Base-by-base conservation (phyloP, 169 alveolate genomes). In the Miamiensis avidus region DNA sequence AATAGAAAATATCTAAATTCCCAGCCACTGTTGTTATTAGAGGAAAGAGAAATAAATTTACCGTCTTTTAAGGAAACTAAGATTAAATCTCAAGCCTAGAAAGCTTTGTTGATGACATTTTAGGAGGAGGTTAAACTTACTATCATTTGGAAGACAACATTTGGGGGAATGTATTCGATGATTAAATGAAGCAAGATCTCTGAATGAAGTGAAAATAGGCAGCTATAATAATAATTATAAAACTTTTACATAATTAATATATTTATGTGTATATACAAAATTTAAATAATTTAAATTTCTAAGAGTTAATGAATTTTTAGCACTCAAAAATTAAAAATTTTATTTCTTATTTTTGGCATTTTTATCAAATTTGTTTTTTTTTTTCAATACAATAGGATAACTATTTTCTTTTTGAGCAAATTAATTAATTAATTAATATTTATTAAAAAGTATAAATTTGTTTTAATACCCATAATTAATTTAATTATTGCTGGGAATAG, bases 111-210 rank as follows among this genome's bases (percentile, higher is more conserved):
- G 90, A 86, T 81, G 90, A 86, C 64, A 79, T 81, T 29, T 76
- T 86, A 29, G 78, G 90, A 27, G 90, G 90, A 26, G 90, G 90
- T 34, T 78, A 79, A 64, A 75, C 11, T 28, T 86, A 79, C 64
- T 31, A 78, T 29, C 27, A 29, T 25, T 73, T 85, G 84, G 69
- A 84, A 28, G 78, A 78, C 20, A 34, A 73, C 1, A 30, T 78
- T 31, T 78, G 72, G 29, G 84, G 84, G 64, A 79, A 79, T 29
- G 49, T 79, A 49, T 79, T 79, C 31, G 28, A 73, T n/a, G 76
- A 30, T 26, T 28, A 32, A 49, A 49, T 49, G 4, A 85, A 78
- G 34, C 76, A 78, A 73, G 89, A 85, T 65, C 78, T 85, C 64
- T 85, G 89, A 85, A 73, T 11, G 20, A 49, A 49, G 20, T 49